These are phyloP conservation scores for Juncus effusus DNA, from an alignment of 176 grass and related monocot genomes.

Conservation along the genomic window DNA sequence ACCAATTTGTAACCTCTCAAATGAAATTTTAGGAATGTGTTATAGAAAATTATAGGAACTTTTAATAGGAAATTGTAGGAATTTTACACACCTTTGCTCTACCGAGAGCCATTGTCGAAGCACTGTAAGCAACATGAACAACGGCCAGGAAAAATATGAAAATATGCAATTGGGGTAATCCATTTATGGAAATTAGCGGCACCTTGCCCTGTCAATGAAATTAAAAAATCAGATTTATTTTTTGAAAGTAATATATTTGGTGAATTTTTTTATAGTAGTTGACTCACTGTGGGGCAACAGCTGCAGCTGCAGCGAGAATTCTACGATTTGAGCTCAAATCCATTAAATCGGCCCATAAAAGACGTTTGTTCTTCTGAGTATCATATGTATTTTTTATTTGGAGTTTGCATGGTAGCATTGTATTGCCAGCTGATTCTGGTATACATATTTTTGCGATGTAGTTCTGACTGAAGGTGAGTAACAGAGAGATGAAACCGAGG, in stretches of 20 bases:
- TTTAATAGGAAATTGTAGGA: not conserved
- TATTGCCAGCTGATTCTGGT: conserved; percentile 25
- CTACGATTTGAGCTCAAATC: conserved; percentile 31
- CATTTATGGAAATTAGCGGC: conserved; percentile 43
- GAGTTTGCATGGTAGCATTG: conserved; percentile 66
- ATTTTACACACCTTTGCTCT: conserved; percentile 56
- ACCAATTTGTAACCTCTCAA: conserved; percentile 3
- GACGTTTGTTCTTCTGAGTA: conserved; percentile 10
- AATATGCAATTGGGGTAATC: conserved; percentile 71
- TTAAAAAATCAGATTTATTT: not conserved
- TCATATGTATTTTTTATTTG: not conserved
- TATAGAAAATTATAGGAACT: not conserved
- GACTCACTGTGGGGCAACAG: conserved; percentile 19
- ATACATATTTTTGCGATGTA: conserved; percentile 69
- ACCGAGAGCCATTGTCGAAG: conserved; percentile 58
- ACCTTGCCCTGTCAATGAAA: conserved; percentile 53
- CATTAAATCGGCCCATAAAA: conserved; percentile 21
- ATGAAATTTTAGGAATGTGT: not conserved
- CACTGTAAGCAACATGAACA: conserved; percentile 72
- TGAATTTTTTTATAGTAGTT: too few relatives aligned
- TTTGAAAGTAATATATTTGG: too few relatives aligned
- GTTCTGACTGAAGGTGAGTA: conserved; percentile 52
- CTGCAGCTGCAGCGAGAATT: conserved; percentile 21
- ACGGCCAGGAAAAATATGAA: conserved; percentile 91
- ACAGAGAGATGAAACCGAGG: conserved; percentile 86